A percentile compares a stretch with the other conserved stretches of the same genome.
phyloP scores from a whole-genome alignment of 495 filamentous ascomycete species.

The Penicillium waksmanii region DNA sequence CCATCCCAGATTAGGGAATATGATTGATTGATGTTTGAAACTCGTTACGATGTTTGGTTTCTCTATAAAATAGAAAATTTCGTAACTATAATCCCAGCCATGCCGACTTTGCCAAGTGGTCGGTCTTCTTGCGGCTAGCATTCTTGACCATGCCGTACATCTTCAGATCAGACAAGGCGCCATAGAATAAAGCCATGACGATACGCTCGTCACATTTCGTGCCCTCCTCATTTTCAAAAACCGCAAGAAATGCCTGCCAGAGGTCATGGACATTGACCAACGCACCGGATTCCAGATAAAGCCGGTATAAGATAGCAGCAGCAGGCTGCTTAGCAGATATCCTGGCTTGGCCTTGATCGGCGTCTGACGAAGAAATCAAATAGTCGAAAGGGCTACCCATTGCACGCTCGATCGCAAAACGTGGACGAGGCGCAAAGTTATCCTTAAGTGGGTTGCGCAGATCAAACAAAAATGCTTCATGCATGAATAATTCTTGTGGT shows the following conservation, averaged over 20 bases:
- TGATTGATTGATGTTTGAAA: slow-evolving; percentile 18
- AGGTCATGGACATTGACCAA: slow-evolving; percentile 88
- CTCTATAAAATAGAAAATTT: neutral
- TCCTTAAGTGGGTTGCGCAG: slow-evolving; percentile 77
- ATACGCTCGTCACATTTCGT: slow-evolving; percentile 52
- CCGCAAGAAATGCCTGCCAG: slow-evolving; percentile 82
- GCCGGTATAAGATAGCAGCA: slow-evolving; percentile 82
- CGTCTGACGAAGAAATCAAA: slow-evolving; percentile 64
- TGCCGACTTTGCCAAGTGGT: slow-evolving; percentile 82
- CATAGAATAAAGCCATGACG: slow-evolving; percentile 76
- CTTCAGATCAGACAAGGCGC: slow-evolving; percentile 79
- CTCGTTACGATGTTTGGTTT: slow-evolving; percentile 11
- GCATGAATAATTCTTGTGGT: slow-evolving; percentile 67
- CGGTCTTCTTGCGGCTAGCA: slow-evolving; percentile 80
- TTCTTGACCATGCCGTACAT: slow-evolving; percentile 84
- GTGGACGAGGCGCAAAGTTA: slow-evolving; percentile 78
- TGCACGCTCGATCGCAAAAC: slow-evolving; percentile 79
- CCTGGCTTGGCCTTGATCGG: slow-evolving; percentile 35
- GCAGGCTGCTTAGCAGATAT: slow-evolving; percentile 70
- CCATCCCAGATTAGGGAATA: slow-evolving; percentile 17
- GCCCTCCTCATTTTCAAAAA: slow-evolving; percentile 67
- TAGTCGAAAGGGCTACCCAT: slow-evolving; percentile 84
- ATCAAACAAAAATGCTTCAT: slow-evolving; percentile 87
- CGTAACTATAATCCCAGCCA: slow-evolving; percentile 65
- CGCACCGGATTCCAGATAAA: slow-evolving; percentile 87